Base-by-base conservation (phyloP, 495 filamentous ascomycete species). In the Penicillium macrosclerotiorum region DNA sequence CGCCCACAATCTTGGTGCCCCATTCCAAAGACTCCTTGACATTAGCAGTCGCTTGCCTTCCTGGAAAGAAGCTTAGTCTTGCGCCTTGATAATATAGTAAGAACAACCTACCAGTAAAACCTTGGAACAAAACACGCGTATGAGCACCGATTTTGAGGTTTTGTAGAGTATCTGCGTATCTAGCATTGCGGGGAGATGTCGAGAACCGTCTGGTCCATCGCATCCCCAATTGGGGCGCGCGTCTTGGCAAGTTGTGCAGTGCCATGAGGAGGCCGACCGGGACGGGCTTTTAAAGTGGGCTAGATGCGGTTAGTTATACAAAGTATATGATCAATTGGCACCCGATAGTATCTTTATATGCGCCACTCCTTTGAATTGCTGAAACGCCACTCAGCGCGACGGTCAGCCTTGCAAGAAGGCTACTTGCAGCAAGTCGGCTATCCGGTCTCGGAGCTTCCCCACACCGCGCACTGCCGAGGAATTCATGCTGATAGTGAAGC, bases 1-100 rank as follows among this genome's bases (percentile, higher is more conserved):
- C 90, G 11, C 90, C 90, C 0, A 95, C 85, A 42, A 96, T 88
- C 18, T 87, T 85, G 26, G 90, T 95, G 3, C 90, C 90, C 78
- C 86, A 96, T 55, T 80, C 82, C 37, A 95, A 61, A 8, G 87
- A 90, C 50, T 94, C 85, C 56, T 82, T 79, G 11, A 87, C 90
- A 66, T 95, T 91, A 40, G 81, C 80, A 5, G 90, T 95, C 6
- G 90, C 89, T 70, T 74, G 71, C 56, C 60, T 53, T 13, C 69
- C 69, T 71, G 50, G 13, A 40, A 4, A 20, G 29, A 14, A 18
- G 38, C 44, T 61, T 32, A 68, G 54, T 24, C 7, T 26, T 8
- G 2, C 11, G 4, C 14, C 8, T 18, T 9, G 27, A 40, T 7
- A 29, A 3, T 2, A 36, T 16, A 34, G 2, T 29, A 20, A 23